Base-by-base conservation (phyloP, 2,329 filamentous ascomycete genomes). In the Colletotrichum sublineola region DNA sequence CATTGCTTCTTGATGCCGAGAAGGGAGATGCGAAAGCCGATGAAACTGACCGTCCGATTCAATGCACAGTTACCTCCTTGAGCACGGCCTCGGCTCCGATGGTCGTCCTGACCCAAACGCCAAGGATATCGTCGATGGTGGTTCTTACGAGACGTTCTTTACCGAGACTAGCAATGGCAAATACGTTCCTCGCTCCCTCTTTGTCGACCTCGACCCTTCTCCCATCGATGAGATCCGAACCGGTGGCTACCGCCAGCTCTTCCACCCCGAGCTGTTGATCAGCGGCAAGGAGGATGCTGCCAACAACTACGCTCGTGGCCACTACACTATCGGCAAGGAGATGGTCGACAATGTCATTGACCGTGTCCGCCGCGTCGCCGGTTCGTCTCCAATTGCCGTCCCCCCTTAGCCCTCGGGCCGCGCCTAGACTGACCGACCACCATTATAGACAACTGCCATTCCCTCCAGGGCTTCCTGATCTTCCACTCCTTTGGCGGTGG, bases 311-410 rank as follows among this genome's bases (percentile, higher is more conserved):
- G 91, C 91, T 77, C 91, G 91, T 85, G 91, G 91, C 70, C 91
- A 93, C 84, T 93, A 93, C 84, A 93, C 91, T 77, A 90, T 93
- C 77, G 91, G 91, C 84, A 93, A 93, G 87, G 91, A 93, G 85
- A 91, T 92, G 89, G 89, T 92, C 67, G 91, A 93, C 80, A 87
- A 83, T 77, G 91, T 93, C 78, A 89, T 93, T 79, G 91, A 93
- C 78, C 89, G 89, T 77, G 89, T 93, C 76, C 91, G 91, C 79
- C 91, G 91, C 76, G 90, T 92, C 77, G 88, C 87, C 80, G 91
- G 91, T 92, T 80, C 80, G 88, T 81, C 36, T 36, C 55, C 36
- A 24, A 20, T 31, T 57, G 38, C 3, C 46, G 38, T 33, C 33
- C 67, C 40, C 33, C 67, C 46, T 29, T 55, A 18, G n/a, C 15